Evolutionary conservation across 306 rosid genomes (phyloP), one percentile per base, ranked within the genome.

Genomic region (Comarum palustre): DNA sequence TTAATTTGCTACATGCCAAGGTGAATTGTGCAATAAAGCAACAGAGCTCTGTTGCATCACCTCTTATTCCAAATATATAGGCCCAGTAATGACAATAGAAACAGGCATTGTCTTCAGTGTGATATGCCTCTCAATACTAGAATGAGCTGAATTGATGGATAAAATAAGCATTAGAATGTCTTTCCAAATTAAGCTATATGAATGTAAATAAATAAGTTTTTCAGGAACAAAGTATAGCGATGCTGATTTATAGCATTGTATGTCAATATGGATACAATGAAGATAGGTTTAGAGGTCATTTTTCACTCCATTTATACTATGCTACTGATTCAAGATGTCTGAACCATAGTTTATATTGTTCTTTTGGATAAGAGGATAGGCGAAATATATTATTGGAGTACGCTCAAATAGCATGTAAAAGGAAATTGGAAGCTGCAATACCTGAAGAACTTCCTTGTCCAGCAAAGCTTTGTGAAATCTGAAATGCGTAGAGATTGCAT

Each of bases 381-480:
- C n/a, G n/a, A 39, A 17, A 45, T 45, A 17, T 1, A 16, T 17
- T 17, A 48, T 45, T 13, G 50, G 0, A 13, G 50, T 45, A 14
- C 20, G 17, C 9, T 14, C 17, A 45, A 10, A 9, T 4, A 54
- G 60, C 31, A 22, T 54, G 2, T 0, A 54, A 22, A 51, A 54
- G 15, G 31, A 12, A 22, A 20, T 22, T 54, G 31, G 22, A 54
- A 9, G 22, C 31, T 8, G 43, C 39, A 61, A 76, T 88, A 94
- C 99, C 96, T 94, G 96, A 71, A 87, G 83, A 83, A 88, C 82
- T 78, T 94, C 96, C 77, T 94, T 94, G 75, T 91, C 97, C 79
- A 88, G 60, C 10, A 83, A 81, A 61, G 93, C 85, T 85, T 87
- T 94, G 68, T 83, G 68, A 74, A 82, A 60, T 63, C 99, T 86